Evolutionary conservation across 805 yeast genomes (phyloP), one percentile per base, ranked within the genome.

Genomic region (Scheffersomyces stipitis): DNA sequence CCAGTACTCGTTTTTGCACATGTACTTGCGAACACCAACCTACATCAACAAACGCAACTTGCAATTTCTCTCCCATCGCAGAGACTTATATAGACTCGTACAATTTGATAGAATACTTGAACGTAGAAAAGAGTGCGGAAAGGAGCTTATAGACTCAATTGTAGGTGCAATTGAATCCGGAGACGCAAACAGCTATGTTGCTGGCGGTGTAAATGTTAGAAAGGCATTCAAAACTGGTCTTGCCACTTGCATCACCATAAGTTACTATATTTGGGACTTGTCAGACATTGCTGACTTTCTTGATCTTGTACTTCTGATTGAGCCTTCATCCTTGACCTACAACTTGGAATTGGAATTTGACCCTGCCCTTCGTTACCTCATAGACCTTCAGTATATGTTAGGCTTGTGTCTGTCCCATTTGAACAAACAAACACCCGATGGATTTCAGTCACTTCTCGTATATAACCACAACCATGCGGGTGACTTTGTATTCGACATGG

Each of bases 271-370:
- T 6, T 45, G 49, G 51, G 43, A 42, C 26, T 15, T 50, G 7
- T 17, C 30, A 8, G 49, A 51, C 30, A 26, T 51, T 6, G 27
- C 22, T 12, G 48, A 46, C 5, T 38, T 44, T 20, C 16, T 42
- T 12, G 29, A 26, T 12, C 12, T 44, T 9, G 17, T 42, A 1
- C 10, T 6, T 33, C 26, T 3, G 16, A 36, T 17, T 14, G 13
- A 8, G 16, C 16, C 31, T 4, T 12, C 31, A 26, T 17, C 14
- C 16, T 30, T 10, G 26, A 22, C 16, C 5, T 36, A 17, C 28
- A 49, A 50, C 37, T 20, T 53, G 4, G 58, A 53, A 27, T 12
- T 53, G n/a, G 57, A 50, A 36, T 51, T 52, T 27, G 53, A 52
- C 28, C 45, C 49, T 7, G 7, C 24, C 10, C 7, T 20, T 20